phyloP scores from a whole-genome alignment of 1,139 yeast species.

The Candida dubliniensis region DNA sequence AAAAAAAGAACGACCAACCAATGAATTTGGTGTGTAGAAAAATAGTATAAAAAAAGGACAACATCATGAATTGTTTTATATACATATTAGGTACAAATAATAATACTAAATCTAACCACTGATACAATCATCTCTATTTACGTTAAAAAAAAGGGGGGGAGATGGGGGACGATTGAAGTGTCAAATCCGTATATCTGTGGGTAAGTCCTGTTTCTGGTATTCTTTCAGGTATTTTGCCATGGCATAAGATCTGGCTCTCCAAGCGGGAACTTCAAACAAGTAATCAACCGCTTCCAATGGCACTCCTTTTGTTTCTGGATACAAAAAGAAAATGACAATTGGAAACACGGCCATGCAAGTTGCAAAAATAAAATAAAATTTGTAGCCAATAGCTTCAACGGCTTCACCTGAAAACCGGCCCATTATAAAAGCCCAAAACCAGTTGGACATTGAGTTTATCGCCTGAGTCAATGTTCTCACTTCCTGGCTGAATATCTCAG shows the following conservation, averaged over 20 bases:
- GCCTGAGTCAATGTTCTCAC: conserved; percentile 44
- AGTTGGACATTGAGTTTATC: conserved; percentile 45
- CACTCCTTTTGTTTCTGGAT: conserved; percentile 48
- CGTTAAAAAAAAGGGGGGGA: not conserved
- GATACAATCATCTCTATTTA: not conserved
- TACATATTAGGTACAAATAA: too few relatives aligned
- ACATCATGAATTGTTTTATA: too few relatives aligned
- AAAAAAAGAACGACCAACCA: not conserved
- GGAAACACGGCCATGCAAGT: conserved; percentile 34
- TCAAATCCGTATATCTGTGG: not conserved
- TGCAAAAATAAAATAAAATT: conserved; percentile 48
- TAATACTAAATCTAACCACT: too few relatives aligned
- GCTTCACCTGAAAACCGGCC: conserved; percentile 48
- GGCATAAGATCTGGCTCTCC: conserved; percentile 28
- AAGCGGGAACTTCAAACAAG: conserved; percentile 38
- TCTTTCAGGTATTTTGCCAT: conserved; percentile 20
- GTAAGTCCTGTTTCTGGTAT: conserved; percentile 9
- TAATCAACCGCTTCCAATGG: conserved; percentile 46
- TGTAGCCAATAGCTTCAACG: conserved; percentile 41
- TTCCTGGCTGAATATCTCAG: conserved; percentile 46
- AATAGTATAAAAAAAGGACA: too few relatives aligned
- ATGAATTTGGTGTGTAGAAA: too few relatives aligned
- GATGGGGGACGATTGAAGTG: not conserved
- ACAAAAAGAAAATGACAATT: conserved; percentile 33
- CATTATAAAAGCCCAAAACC: conserved; percentile 53